phyloP scores from a whole-genome alignment of 169 alveolate genomes.

The Cyclospora cayetanensis region DNA sequence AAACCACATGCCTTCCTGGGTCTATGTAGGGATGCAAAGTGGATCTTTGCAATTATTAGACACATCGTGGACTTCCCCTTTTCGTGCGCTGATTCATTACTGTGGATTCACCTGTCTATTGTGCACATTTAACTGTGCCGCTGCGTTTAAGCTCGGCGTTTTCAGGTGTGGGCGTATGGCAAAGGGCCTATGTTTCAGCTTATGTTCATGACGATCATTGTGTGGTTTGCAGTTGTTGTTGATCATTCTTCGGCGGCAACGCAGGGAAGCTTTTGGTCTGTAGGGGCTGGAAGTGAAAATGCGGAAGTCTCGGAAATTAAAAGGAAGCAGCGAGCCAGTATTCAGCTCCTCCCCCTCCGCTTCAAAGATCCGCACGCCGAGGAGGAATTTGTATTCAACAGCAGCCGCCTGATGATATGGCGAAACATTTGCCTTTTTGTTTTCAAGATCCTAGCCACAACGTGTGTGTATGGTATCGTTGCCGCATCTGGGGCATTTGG shows the following conservation, averaged over 20 bases:
- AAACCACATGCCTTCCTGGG: too few species aligned
- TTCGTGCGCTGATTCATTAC: too few species aligned
- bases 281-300: not conserved
- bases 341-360: not conserved
- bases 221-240: not conserved
- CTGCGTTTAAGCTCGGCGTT: too few species aligned
- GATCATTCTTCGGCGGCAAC: not conserved
- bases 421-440: not conserved
- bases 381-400: conserved; percentile 28
- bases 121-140: too few species aligned
- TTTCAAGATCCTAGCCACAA: not conserved
- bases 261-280: not conserved
- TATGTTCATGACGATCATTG: too few species aligned
- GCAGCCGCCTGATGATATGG: conserved; percentile 17
- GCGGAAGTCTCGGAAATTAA: not conserved
- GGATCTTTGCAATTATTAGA: too few species aligned
- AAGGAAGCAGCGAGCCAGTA: not conserved
- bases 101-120: too few species aligned
- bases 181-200: too few species aligned
- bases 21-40: too few species aligned
- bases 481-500: not conserved
- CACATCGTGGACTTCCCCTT: too few species aligned
- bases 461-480: not conserved
- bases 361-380: conserved; percentile 5
- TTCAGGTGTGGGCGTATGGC: too few species aligned